phyloP scores from a whole-genome alignment of 495 filamentous ascomycete species.

The Schizothecium vesticola region DNA sequence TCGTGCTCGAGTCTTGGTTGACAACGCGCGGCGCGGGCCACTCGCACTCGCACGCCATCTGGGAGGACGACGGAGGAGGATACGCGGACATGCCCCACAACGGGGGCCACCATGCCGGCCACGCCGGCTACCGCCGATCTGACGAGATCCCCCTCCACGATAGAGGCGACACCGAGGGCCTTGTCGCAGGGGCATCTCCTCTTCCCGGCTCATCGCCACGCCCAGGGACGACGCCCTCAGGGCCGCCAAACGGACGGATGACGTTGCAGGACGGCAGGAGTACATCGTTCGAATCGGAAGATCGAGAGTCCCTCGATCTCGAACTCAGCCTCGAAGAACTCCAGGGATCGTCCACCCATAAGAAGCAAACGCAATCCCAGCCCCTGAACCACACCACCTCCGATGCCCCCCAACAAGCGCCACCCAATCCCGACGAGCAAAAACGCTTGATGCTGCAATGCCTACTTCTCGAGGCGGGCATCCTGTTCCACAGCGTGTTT shows the following conservation, averaged over 20 bases:
- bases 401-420: slow-evolving; percentile 12
- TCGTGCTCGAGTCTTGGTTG: slow-evolving; percentile 73
- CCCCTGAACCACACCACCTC: background rate
- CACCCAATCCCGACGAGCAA: slow-evolving; percentile 38
- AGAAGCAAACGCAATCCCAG: background rate
- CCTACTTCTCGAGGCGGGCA: slow-evolving; percentile 75
- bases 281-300: slow-evolving; percentile 8
- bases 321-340: slow-evolving; percentile 52
- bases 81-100: slow-evolving; percentile 6
- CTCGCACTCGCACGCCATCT: slow-evolving; percentile 42
- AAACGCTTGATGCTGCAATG: slow-evolving; percentile 69
- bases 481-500: slow-evolving; percentile 82
- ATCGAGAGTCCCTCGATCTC: slow-evolving; percentile 34
- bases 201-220: slow-evolving; percentile 45
- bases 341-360: slow-evolving; percentile 12
- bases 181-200: slow-evolving; percentile 46
- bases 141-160: slow-evolving; percentile 40
- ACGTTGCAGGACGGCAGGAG: background rate
- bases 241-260: slow-evolving; percentile 9
- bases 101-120: slow-evolving; percentile 15
- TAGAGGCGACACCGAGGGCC: slow-evolving; percentile 38
- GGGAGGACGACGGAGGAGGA: slow-evolving; percentile 36
- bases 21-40: slow-evolving; percentile 50
- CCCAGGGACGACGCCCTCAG: slow-evolving; percentile 37
- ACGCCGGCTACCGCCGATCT: background rate